Evolutionary conservation across 805 yeast species (phyloP).

Genomic region (Gaillardinia entomophila): DNA sequence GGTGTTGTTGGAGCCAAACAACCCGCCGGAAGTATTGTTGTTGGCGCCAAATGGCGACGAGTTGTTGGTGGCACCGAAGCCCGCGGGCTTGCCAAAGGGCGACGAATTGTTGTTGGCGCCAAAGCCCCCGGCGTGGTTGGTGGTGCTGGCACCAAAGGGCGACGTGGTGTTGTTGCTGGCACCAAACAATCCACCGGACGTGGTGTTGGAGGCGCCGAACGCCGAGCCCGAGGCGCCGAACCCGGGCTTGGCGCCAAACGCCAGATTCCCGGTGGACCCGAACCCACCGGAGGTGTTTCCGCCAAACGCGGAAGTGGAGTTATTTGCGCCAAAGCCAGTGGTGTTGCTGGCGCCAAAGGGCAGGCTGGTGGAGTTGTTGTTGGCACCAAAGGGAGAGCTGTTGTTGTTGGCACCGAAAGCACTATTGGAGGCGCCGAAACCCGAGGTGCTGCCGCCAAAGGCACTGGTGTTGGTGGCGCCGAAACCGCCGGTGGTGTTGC

Average conservation of each 20-base stretch:
- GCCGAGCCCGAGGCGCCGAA: not conserved
- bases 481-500: slow-evolving; percentile 15
- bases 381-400: slow-evolving; percentile 21
- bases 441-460: not conserved
- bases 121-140: slow-evolving; percentile 15
- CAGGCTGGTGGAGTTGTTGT: slow-evolving; percentile 8
- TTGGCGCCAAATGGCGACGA: slow-evolving; percentile 3
- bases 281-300: slow-evolving; percentile 1
- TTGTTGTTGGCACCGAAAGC: slow-evolving; percentile 2
- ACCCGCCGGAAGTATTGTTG: slow-evolving; percentile 18
- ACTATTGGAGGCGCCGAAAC: not conserved
- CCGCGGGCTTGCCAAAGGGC: slow-evolving; percentile 11
- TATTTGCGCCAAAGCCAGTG: slow-evolving; percentile 6
- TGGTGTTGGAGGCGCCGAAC: not conserved
- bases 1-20: slow-evolving; percentile 13
- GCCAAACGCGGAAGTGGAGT: slow-evolving; percentile 8
- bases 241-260: slow-evolving; percentile 1
- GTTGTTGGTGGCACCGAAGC: slow-evolving; percentile 3
- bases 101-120: slow-evolving; percentile 16
- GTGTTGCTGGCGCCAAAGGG: slow-evolving; percentile 10
- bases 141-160: slow-evolving; percentile 8
- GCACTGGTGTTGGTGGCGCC: slow-evolving; percentile 4
- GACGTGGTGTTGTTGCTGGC: slow-evolving; percentile 8
- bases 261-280: slow-evolving; percentile 2
- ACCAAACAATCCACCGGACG: slow-evolving; percentile 11